Evolutionary conservation across 2,329 filamentous ascomycete genomes (phyloP).

Genomic region (Stagonosporopsis rhizophila): DNA sequence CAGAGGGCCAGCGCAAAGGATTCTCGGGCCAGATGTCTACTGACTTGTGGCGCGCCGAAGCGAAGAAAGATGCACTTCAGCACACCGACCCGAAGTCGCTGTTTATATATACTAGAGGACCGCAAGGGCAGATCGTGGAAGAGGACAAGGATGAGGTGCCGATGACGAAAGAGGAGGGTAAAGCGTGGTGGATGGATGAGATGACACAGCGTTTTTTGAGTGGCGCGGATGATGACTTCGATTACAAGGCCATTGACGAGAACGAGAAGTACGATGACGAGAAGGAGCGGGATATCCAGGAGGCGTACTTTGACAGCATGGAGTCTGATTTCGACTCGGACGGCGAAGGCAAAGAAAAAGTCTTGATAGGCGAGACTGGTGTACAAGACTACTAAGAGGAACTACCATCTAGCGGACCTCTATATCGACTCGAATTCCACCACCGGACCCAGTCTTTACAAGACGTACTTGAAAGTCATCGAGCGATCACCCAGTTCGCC

Average conservation of each 20-base stretch:
- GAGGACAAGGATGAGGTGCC: slow-evolving; percentile 66
- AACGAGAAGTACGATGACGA: slow-evolving; percentile 76
- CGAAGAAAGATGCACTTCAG: slow-evolving; percentile 70
- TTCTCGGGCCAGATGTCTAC: slow-evolving; percentile 81
- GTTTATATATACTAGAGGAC: slow-evolving; percentile 59
- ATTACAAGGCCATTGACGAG: slow-evolving; percentile 74
- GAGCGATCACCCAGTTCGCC: slow-evolving; percentile 67
- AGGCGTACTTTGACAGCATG: slow-evolving; percentile 82
- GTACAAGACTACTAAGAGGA: slow-evolving; percentile 56
- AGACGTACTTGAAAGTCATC: slow-evolving; percentile 68
- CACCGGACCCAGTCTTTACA: slow-evolving; percentile 40
- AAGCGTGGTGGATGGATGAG: slow-evolving; percentile 72
- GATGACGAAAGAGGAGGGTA: slow-evolving; percentile 69
- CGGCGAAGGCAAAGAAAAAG: slow-evolving; percentile 49
- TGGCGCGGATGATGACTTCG: slow-evolving; percentile 79
- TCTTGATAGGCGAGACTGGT: slow-evolving; percentile 55
- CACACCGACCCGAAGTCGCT: slow-evolving; percentile 60
- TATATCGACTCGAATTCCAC: not conserved
- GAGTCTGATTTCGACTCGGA: slow-evolving; percentile 70
- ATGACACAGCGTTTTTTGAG: slow-evolving; percentile 76
- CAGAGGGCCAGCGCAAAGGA: slow-evolving; percentile 75
- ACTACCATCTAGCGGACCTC: not conserved
- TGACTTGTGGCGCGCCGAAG: slow-evolving; percentile 77
- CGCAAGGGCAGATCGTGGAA: slow-evolving; percentile 63
- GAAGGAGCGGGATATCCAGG: slow-evolving; percentile 69